A percentile compares a stretch with the other conserved stretches of the same genome.
Conservation (phyloP, 2,329 filamentous ascomycete species). For the Ascochyta rabiei region DNA sequence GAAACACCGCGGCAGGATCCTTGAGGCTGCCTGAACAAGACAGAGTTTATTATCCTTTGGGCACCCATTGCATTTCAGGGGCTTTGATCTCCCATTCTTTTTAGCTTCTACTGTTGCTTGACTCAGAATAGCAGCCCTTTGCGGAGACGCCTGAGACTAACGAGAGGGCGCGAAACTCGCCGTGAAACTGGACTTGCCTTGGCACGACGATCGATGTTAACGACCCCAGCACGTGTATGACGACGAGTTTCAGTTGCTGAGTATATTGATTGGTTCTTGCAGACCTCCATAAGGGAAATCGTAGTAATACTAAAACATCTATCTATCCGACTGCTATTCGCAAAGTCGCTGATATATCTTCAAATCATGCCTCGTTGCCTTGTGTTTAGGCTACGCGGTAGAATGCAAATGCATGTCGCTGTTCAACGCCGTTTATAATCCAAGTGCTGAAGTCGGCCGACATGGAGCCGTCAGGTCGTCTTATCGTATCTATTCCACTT, state of each 20-base stretch:
- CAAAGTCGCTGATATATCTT: constrained; percentile 9
- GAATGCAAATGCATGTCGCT: constrained; percentile 8
- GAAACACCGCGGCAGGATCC: not conserved
- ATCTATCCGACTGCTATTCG: constrained; percentile 5
- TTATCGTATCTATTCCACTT: constrained; percentile 6
- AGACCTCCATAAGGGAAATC: not conserved
- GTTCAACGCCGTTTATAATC: constrained; percentile 3
- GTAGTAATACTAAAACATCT: constrained; percentile 9
- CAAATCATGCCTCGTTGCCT: constrained; percentile 9
- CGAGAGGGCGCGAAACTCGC: not conserved
- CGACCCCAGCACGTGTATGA: not conserved
- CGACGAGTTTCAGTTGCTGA: not conserved
- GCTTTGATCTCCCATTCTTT: not conserved
- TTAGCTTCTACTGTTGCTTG: not conserved
- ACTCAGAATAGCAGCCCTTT: not conserved
- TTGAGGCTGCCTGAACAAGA: not conserved
- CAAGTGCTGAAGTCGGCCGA: not conserved
- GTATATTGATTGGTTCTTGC: constrained; percentile 1
- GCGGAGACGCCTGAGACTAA: not conserved
- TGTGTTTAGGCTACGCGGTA: not conserved
- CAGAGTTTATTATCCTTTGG: not conserved
- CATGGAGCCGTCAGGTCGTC: not conserved
- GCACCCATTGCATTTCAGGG: not conserved
- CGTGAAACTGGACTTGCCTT: not conserved
- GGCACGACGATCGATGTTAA: not conserved